Conservation (phyloP, 2,329 filamentous ascomycete species). For the Aspergillus sp. region DNA sequence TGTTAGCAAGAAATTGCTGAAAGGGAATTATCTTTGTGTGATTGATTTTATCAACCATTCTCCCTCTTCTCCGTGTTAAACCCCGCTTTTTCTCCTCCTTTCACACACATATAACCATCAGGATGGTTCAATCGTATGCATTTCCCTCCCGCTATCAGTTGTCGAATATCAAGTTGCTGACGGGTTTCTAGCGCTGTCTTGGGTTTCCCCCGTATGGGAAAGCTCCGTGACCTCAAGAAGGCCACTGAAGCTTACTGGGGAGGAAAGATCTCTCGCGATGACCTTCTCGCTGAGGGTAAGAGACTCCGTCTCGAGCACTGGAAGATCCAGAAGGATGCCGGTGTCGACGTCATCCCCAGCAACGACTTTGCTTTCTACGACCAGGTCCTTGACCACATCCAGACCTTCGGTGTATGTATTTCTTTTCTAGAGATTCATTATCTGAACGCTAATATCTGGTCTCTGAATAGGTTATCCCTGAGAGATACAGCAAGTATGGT, state of each 20-base stretch:
- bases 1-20: conserved; percentile 19
- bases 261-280: conserved; percentile 86
- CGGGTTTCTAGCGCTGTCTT: conserved; percentile 61
- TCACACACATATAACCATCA: conserved; percentile 30
- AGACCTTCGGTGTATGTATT: conserved; percentile 82
- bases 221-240: conserved; percentile 99
- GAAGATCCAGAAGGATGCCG: conserved; percentile 99
- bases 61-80: conserved; percentile 2
- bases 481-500: conserved; percentile 87
- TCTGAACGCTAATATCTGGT: conserved; percentile 17
- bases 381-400: conserved; percentile 95
- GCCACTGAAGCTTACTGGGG: conserved; percentile 97
- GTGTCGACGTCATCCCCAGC: conserved; percentile 95
- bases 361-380: conserved; percentile 99
- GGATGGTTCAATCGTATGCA: conserved; percentile 58
- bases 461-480: conserved; percentile 68
- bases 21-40: conserved; percentile 14
- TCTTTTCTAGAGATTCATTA: conserved; percentile 12
- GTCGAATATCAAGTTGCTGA: conserved; percentile 1
- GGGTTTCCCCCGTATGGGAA: conserved; percentile 98
- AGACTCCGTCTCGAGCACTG: conserved; percentile 93
- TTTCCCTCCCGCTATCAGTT: not conserved
- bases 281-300: conserved; percentile 93
- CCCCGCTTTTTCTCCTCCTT: conserved; percentile 5
- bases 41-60: conserved; percentile 1